Evolutionary conservation across 768 basidiomycete species (phyloP), one percentile per base, ranked within the genome.

Genomic region (Lentinula sp.): DNA sequence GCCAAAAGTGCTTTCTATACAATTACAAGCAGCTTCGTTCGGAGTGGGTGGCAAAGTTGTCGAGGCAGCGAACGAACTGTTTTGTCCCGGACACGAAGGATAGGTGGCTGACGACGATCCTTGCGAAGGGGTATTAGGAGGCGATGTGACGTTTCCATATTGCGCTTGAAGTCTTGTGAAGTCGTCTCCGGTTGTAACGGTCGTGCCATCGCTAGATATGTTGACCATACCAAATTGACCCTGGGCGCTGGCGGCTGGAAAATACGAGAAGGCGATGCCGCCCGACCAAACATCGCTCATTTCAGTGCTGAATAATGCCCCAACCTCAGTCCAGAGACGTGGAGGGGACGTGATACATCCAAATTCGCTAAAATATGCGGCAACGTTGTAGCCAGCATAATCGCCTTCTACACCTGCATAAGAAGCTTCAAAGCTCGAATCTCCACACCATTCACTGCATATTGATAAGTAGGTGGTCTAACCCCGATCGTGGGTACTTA

Each of bases 351-450:
- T 78, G 69, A 87, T 84, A 70, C 89, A 91, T 60, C 93, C 91
- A 59, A 82, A 96, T 80, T 93, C 92, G 69, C 90, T 89, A 76
- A 96, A 92, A 78, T 96, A 95, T 8, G 93, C 91, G 1, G 84
- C 84, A 31, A 95, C 82, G 61, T 91, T 91, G 71, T 85, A 88
- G 62, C 77, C 72, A 21, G 82, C 77, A 67, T 82, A 92, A 18
- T 82, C 78, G 37, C 69, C 73, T 18, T 84, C 82, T 51, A 79
- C 80, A 35, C 65, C 71, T 51, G 83, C 78, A 71, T 91, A 93
- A 4, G 84, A 76, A 8, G 70, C 70, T 57, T 81, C 67, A 69
- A 85, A 84, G 9, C 75, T 82, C 4, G 83, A 83, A 63, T 80
- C 74, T 43, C 93, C 93, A 70, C 93, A 94, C 89, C 89, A 95